Evolutionary conservation across 352 stramenopile species (phyloP).

Genomic region (Phytophthora pluvialis): DNA sequence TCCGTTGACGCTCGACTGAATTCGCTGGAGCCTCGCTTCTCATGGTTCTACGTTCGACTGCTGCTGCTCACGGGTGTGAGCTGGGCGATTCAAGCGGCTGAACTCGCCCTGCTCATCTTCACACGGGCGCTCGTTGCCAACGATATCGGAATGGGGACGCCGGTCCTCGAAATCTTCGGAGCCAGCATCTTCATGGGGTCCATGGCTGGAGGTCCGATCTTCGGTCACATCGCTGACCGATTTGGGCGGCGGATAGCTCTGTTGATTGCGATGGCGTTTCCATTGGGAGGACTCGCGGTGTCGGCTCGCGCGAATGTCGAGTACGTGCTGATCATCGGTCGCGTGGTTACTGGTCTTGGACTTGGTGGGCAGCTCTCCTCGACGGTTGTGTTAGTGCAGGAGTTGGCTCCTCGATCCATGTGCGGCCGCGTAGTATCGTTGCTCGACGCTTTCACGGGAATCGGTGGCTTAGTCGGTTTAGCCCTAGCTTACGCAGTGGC

Average conservation of each 20-base stretch:
- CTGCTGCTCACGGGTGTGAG: slow-evolving; percentile 39
- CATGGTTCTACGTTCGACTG: slow-evolving; percentile 43
- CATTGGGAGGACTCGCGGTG: slow-evolving; percentile 37
- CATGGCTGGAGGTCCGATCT: slow-evolving; percentile 40
- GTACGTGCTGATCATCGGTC: slow-evolving; percentile 39
- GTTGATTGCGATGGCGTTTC: slow-evolving; percentile 38
- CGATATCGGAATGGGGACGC: slow-evolving; percentile 35
- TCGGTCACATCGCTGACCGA: slow-evolving; percentile 40
- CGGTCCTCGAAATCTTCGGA: slow-evolving; percentile 37
- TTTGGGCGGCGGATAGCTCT: slow-evolving; percentile 43
- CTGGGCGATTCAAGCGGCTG: slow-evolving; percentile 50
- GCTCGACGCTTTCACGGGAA: slow-evolving; percentile 46
- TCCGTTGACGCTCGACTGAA: slow-evolving; percentile 21
- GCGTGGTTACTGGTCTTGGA: slow-evolving; percentile 41
- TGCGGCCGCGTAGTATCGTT: slow-evolving; percentile 41
- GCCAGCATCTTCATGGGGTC: slow-evolving; percentile 36
- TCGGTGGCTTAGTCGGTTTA: slow-evolving; percentile 43
- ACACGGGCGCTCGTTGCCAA: slow-evolving; percentile 37
- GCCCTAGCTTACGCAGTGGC: slow-evolving; percentile 37
- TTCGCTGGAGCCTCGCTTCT: slow-evolving; percentile 28
- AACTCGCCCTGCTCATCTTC: slow-evolving; percentile 49
- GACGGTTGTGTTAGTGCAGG: slow-evolving; percentile 42
- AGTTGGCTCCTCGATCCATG: slow-evolving; percentile 40
- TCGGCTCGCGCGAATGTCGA: slow-evolving; percentile 25
- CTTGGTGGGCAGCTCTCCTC: slow-evolving; percentile 45